These are phyloP conservation scores for Leishmania arabica DNA, from an alignment of 208 protist species.

Conservation along the genomic window DNA sequence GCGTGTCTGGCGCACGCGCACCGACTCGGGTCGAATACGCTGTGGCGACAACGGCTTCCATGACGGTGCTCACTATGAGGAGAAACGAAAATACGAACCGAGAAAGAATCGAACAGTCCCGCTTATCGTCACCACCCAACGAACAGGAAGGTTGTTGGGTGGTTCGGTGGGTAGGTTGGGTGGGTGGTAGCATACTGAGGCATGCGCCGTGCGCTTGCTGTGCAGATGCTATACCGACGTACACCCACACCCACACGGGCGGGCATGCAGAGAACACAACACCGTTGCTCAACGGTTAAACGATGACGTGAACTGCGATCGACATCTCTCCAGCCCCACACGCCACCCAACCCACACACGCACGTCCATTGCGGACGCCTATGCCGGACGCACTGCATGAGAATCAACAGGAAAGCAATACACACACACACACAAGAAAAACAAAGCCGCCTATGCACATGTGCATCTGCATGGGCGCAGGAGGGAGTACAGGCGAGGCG, in stretches of 20 bases:
- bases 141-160: background rate
- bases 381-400: background rate
- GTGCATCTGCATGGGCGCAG: no score
- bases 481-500: background rate
- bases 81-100: background rate
- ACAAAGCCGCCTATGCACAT: background rate
- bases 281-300: no score
- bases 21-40: background rate
- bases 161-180: background rate
- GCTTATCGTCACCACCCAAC: background rate
- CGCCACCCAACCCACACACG: background rate
- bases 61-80: background rate
- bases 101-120: background rate
- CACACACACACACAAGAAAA: no score
- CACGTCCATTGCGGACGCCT: background rate
- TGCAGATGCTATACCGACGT: background rate
- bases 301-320: background rate
- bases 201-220: background rate
- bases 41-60: background rate
- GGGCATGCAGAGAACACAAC: no score
- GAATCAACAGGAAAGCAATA: background rate
- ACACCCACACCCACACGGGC: background rate
- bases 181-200: background rate
- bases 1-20: background rate
- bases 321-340: background rate